A percentile compares a stretch with the other conserved stretches of the same genome.
Evolutionary conservation across 2,329 filamentous ascomycete genomes (phyloP).

Genomic region (Trichoderma sp.): DNA sequence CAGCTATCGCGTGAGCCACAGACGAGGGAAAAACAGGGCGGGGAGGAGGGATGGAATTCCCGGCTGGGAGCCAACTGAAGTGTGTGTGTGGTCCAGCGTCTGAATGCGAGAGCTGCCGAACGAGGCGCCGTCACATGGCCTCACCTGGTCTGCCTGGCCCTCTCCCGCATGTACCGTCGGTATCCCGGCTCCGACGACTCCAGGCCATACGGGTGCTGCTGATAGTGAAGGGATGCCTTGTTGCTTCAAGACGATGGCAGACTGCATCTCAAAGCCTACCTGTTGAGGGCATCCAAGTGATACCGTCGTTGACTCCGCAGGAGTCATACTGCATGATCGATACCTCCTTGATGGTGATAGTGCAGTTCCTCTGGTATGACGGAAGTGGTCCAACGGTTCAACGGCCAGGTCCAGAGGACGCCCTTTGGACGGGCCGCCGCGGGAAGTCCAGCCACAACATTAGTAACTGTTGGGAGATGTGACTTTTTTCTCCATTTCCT

Average conservation of each 20-base stretch:
- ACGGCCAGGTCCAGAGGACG: not conserved
- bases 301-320: too few relatives aligned
- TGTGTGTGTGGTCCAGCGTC: too few relatives aligned
- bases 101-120: not conserved
- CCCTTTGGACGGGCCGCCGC: constrained; percentile 26
- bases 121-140: not conserved
- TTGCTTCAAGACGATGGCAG: too few relatives aligned
- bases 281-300: not conserved
- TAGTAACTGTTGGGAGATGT: too few relatives aligned
- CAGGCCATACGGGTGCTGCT: not conserved
- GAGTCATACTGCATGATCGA: not conserved
- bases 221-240: too few relatives aligned
- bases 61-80: not conserved
- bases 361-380: not conserved
- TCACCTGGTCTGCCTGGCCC: not conserved
- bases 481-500: not conserved
- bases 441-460: constrained; percentile 7
- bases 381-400: constrained; percentile 13
- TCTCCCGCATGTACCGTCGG: not conserved
- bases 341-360: not conserved
- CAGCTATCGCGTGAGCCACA: constrained; percentile 15
- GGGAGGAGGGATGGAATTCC: not conserved
- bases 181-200: not conserved
- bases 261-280: too few relatives aligned
- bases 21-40: not conserved